These are phyloP conservation scores for Raphanus sativus DNA, from an alignment of 345 rosid genomes.

Conservation along the genomic window DNA sequence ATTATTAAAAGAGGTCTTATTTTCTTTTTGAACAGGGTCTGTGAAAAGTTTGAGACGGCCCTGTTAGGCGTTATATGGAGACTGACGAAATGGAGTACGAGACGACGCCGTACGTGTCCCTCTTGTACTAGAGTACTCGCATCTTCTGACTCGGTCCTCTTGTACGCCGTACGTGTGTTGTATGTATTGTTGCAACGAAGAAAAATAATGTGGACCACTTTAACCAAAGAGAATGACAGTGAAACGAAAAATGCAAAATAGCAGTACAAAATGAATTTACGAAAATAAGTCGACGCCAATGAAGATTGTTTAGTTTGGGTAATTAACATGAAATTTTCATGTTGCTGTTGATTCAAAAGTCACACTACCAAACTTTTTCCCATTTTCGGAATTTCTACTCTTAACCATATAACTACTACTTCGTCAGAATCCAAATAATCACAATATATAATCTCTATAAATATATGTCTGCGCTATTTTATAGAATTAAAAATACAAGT, in stretches of 20 bases:
- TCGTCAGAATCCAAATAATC: no score
- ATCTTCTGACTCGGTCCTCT: not conserved
- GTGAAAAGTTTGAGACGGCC: no score
- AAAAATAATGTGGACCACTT: not conserved
- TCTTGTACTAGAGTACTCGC: slow-evolving; percentile 6
- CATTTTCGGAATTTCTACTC: no score
- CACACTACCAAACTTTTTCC: not conserved
- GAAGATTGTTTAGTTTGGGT: not conserved
- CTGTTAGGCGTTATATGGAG: slow-evolving; percentile 14
- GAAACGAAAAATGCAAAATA: not conserved
- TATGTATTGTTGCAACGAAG: not conserved
- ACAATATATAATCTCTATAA: no score
- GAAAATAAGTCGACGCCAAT: not conserved
- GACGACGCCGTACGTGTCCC: slow-evolving; percentile 2
- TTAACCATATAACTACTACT: no score
- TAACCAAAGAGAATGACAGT: not conserved
- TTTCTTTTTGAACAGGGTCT: no score
- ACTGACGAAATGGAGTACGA: not conserved
- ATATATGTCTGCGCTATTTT: no score
- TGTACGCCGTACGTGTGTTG: not conserved
- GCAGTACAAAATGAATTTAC: not conserved
- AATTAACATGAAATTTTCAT: not conserved
- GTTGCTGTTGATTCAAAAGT: not conserved
- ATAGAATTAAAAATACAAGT: no score
- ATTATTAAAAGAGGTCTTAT: no score